These are phyloP conservation scores for Saccharomyces jurei DNA, from an alignment of 805 yeast genomes.

Conservation along the genomic window DNA sequence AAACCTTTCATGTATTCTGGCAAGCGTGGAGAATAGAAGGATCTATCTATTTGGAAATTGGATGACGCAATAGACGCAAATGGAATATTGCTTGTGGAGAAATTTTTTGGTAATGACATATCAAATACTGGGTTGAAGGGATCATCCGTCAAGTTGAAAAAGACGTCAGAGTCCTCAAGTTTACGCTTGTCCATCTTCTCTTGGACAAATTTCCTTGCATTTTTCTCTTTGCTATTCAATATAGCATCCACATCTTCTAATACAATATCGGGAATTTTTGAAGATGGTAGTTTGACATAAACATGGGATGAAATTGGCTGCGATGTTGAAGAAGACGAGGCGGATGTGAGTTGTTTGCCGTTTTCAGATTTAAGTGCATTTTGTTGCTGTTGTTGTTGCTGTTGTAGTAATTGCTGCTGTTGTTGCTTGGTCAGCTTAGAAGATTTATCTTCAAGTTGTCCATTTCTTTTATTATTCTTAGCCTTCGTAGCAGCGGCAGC, in stretches of 20 bases:
- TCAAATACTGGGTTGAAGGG: slow-evolving; percentile 75
- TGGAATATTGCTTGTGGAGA: slow-evolving; percentile 60
- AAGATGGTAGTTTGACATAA: slow-evolving; percentile 78
- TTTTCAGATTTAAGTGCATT: slow-evolving; percentile 7
- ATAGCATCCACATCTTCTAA: slow-evolving; percentile 74
- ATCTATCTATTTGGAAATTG: slow-evolving; percentile 54
- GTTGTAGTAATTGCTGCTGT: slow-evolving; percentile 5
- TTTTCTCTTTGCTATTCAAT: slow-evolving; percentile 63
- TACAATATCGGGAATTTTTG: slow-evolving; percentile 89
- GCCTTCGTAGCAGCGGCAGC: slow-evolving; percentile 15
- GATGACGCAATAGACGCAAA: slow-evolving; percentile 72
- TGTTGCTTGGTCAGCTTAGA: not conserved
- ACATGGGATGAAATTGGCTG: slow-evolving; percentile 43
- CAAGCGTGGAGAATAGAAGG: slow-evolving; percentile 38
- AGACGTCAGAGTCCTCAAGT: slow-evolving; percentile 58
- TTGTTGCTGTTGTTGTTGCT: slow-evolving; percentile 12
- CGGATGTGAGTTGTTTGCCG: not conserved
- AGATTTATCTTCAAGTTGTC: not conserved
- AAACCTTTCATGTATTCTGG: slow-evolving; percentile 25
- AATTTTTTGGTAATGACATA: slow-evolving; percentile 46
- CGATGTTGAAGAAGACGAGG: not conserved
- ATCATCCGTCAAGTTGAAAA: slow-evolving; percentile 81
- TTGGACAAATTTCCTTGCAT: slow-evolving; percentile 74
- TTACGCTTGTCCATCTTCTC: slow-evolving; percentile 72
- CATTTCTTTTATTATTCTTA: slow-evolving; percentile 4